A percentile compares a stretch with the other conserved stretches of the same genome.
Conservation (phyloP, 371 early-diverging fungal species). For the Umbelopsis sp. region DNA sequence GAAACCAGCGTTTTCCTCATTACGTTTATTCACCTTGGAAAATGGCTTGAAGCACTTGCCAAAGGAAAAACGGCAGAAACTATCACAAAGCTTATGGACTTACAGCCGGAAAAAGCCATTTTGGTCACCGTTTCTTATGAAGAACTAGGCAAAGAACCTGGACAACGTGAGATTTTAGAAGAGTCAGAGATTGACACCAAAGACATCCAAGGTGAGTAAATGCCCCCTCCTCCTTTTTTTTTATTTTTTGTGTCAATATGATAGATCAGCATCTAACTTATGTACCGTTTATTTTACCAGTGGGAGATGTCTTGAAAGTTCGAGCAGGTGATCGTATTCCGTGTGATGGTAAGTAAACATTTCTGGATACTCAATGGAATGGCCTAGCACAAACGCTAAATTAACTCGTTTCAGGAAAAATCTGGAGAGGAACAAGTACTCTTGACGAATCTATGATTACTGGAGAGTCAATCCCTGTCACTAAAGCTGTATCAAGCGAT, state of each 20-base stretch:
- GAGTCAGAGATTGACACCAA: constrained; percentile 46
- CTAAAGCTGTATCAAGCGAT: constrained; percentile 55
- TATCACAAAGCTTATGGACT: constrained; percentile 68
- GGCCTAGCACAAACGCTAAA: constrained; percentile 20
- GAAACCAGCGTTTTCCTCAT: constrained; percentile 72
- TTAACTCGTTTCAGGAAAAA: constrained; percentile 27
- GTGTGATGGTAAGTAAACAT: constrained; percentile 59
- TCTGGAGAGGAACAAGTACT: constrained; percentile 61
- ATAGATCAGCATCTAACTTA: neutral
- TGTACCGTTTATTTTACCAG: constrained; percentile 26
- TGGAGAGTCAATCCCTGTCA: constrained; percentile 79
- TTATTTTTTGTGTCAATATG: neutral
- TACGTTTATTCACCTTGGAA: constrained; percentile 71
- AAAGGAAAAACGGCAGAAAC: constrained; percentile 74
- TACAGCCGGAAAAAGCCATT: constrained; percentile 68
- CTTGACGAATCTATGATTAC: constrained; percentile 86
- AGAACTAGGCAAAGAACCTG: neutral
- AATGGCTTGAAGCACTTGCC: constrained; percentile 72
- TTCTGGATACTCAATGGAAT: constrained; percentile 25
- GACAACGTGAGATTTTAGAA: constrained; percentile 22
- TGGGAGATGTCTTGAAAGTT: constrained; percentile 66
- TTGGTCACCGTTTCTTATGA: constrained; percentile 34
- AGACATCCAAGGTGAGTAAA: constrained; percentile 49
- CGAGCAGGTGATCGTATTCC: constrained; percentile 72
- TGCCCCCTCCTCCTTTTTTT: neutral